Percentiles rank a stretch among this genome's conserved stretches.
Conservation (phyloP, 1,139 yeast genomes). For the Suhomyces guaymorum region DNA sequence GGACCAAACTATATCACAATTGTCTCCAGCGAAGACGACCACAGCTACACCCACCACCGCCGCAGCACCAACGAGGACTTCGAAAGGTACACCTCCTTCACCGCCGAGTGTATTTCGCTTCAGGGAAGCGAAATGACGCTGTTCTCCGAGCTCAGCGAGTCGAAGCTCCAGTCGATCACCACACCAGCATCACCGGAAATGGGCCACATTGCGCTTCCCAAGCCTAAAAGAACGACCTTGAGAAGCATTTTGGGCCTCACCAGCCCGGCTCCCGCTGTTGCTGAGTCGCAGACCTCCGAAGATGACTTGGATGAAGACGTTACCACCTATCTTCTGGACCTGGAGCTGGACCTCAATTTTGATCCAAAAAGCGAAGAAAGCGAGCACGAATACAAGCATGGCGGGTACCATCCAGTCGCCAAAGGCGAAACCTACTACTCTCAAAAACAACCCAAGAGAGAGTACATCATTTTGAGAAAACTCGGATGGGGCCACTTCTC, state of each 20-base stretch:
- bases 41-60: conserved; percentile 6
- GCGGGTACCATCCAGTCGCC: conserved; percentile 86
- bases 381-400: conserved; percentile 67
- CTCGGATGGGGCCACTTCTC: conserved; percentile 93
- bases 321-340: conserved; percentile 20
- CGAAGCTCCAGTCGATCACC: conserved; percentile 2
- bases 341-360: conserved; percentile 29
- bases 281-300: conserved; percentile 1
- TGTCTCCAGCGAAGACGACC: conserved; percentile 14
- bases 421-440: conserved; percentile 72
- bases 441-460: conserved; percentile 27
- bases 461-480: conserved; percentile 69
- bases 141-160: conserved; percentile 10
- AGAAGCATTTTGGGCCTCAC: conserved; percentile 7
- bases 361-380: conserved; percentile 64
- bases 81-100: conserved; percentile 33
- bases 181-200: no score
- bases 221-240: conserved; percentile 4
- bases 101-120: conserved; percentile 41
- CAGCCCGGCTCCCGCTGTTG: no score
- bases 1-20: conserved; percentile 19
- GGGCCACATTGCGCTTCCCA: conserved; percentile 5
- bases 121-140: conserved; percentile 46
- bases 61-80: conserved; percentile 10
- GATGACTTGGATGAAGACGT: conserved; percentile 13